Conservation (phyloP, 371 early-diverging fungal species). For the Mucor racemosus region DNA sequence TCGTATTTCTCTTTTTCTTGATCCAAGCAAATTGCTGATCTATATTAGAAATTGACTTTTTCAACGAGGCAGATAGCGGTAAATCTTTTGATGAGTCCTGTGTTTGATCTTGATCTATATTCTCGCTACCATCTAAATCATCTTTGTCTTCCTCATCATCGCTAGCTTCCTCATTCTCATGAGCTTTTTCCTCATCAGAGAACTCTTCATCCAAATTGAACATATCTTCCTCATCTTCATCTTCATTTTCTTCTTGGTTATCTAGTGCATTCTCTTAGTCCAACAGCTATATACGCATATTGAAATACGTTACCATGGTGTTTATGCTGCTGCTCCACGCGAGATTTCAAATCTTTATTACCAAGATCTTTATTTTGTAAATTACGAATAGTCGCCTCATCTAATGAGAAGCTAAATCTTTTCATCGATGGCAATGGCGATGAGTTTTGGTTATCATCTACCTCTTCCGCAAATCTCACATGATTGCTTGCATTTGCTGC, state of each 20-base stretch:
- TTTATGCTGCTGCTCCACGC: not conserved
- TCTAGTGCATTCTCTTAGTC: not conserved
- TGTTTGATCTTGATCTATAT: not conserved
- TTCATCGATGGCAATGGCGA: slow-evolving; percentile 5
- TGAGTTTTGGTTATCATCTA: not conserved
- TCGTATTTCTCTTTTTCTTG: slow-evolving; percentile 28
- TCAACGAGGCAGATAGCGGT: slow-evolving; percentile 22
- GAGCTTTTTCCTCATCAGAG: slow-evolving; percentile 9
- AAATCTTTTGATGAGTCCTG: not conserved
- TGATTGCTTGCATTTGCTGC: not conserved
- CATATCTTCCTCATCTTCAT: slow-evolving; percentile 46
- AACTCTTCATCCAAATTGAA: slow-evolving; percentile 56
- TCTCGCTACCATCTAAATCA: not conserved
- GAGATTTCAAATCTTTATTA: not conserved
- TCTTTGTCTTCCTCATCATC: not conserved
- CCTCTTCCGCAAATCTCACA: slow-evolving; percentile 16
- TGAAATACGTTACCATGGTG: not conserved
- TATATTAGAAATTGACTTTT: slow-evolving; percentile 23
- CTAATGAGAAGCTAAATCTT: slow-evolving; percentile 30
- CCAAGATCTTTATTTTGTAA: slow-evolving; percentile 21
- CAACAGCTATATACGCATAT: not conserved
- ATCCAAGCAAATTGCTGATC: slow-evolving; percentile 26
- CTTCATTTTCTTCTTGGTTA: not conserved
- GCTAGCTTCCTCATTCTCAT: not conserved
- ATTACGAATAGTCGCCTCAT: slow-evolving; percentile 32